These are phyloP conservation scores for Acanthamoeba lenticulata DNA, from an alignment of 208 protist species.

Conservation along the genomic window DNA sequence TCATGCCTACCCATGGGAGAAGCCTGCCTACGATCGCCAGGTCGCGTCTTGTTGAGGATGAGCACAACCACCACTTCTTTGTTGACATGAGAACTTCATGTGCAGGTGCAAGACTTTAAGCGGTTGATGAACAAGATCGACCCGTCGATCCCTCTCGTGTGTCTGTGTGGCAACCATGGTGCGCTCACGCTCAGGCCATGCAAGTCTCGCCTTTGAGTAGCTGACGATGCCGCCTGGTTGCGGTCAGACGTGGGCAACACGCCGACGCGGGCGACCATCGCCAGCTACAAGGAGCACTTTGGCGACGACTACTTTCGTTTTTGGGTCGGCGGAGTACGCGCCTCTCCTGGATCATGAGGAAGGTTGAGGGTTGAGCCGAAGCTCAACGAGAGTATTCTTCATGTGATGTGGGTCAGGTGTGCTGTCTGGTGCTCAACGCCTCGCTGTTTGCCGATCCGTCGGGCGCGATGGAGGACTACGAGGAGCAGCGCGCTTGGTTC, in stretches of 20 bases:
- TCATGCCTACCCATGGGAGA: conserved; percentile 11
- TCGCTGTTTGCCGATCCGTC: background rate
- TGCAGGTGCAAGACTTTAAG: background rate
- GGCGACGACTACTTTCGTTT: conserved; percentile 28
- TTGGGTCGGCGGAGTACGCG: background rate
- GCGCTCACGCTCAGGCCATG: background rate
- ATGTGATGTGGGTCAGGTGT: background rate
- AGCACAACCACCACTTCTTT: too few relatives aligned
- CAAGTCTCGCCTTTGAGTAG: too few relatives aligned
- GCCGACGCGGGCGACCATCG: background rate
- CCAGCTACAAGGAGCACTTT: conserved; percentile 5
- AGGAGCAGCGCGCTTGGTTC: background rate
- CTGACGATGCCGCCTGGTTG: too few relatives aligned
- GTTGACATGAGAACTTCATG: background rate
- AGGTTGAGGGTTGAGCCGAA: too few relatives aligned
- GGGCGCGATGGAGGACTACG: background rate
- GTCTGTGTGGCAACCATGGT: conserved; percentile 26
- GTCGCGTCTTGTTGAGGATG: background rate
- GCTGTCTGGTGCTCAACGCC: background rate
- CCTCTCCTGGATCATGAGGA: too few relatives aligned
- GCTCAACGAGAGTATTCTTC: too few relatives aligned
- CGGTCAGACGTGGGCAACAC: background rate
- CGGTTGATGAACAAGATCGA: background rate
- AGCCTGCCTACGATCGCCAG: conserved; percentile 5
- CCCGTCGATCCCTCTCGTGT: background rate